phyloP scores from a whole-genome alignment of 163 green algal species.

The Chloromonas sp. region DNA sequence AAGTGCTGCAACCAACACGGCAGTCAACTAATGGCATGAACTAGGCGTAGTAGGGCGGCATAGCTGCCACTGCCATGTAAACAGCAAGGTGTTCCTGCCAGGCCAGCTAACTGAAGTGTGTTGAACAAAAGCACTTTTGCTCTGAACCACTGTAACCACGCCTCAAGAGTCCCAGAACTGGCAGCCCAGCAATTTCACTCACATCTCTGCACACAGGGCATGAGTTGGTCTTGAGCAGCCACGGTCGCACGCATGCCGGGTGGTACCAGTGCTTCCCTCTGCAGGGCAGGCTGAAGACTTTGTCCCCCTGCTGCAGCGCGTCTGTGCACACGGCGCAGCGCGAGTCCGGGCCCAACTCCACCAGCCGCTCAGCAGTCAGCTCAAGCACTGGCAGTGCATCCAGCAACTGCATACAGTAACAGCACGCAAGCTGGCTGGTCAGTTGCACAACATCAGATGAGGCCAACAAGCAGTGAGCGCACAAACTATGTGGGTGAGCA shows the following conservation, averaged over 20 bases:
- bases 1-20: background rate
- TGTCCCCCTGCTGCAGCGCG: conserved; percentile 42
- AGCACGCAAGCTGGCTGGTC: background rate
- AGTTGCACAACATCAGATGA: background rate
- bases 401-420: background rate
- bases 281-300: conserved; percentile 61
- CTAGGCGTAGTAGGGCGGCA: background rate
- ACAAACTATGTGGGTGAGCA: background rate
- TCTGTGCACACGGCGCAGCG: conserved; percentile 48
- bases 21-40: background rate
- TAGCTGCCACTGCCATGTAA: background rate
- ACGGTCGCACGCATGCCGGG: conserved; percentile 59
- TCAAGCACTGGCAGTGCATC: background rate
- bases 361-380: background rate
- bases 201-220: conserved; percentile 58
- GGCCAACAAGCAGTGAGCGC: background rate
- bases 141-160: background rate
- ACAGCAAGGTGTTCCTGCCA: too few relatives aligned
- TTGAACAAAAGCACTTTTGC: background rate
- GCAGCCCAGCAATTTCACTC: background rate
- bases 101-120: too few relatives aligned
- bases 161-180: background rate
- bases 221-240: conserved; percentile 61
- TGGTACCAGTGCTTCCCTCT: conserved; percentile 62
- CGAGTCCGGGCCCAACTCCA: background rate